Evolutionary conservation across 306 rosid genomes (phyloP).

Genomic region (Quercus parvula): DNA sequence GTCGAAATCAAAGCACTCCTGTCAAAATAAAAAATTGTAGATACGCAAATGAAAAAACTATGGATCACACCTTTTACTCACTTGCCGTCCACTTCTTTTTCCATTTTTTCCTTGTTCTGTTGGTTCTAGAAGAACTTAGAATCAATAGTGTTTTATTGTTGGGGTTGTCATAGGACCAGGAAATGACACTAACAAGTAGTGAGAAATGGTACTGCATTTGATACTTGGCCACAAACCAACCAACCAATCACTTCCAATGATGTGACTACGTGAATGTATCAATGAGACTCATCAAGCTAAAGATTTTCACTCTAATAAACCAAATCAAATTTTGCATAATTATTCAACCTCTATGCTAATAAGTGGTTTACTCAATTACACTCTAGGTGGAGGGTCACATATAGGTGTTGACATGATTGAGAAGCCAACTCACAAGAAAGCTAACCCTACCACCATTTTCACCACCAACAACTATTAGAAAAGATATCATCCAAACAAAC

Average conservation of each 20-base stretch:
- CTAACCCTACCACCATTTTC: conserved; percentile 33
- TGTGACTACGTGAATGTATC: conserved; percentile 15
- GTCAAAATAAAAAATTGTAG: too few relatives aligned
- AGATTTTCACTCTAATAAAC: not conserved
- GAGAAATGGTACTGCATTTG: not conserved
- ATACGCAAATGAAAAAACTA: too few relatives aligned
- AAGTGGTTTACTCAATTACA: conserved; percentile 28
- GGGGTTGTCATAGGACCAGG: not conserved
- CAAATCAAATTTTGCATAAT: conserved; percentile 8
- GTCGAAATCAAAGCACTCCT: too few relatives aligned
- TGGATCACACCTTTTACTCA: too few relatives aligned
- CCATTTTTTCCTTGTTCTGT: not conserved
- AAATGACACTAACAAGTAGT: not conserved
- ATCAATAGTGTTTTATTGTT: not conserved
- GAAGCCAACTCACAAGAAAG: conserved; percentile 30
- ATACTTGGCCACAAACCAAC: not conserved
- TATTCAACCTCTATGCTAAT: conserved; percentile 1
- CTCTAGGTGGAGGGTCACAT: conserved; percentile 40
- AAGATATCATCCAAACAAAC: conserved; percentile 11
- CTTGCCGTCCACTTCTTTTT: too few relatives aligned
- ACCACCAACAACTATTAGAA: conserved; percentile 28
- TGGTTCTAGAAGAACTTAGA: not conserved
- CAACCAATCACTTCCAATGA: not conserved
- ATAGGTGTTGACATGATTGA: conserved; percentile 24
- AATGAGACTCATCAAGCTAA: not conserved